Evolutionary conservation across 1,284 basidiomycete genomes (phyloP).

Genomic region (Sphaerobolus stellatus): DNA sequence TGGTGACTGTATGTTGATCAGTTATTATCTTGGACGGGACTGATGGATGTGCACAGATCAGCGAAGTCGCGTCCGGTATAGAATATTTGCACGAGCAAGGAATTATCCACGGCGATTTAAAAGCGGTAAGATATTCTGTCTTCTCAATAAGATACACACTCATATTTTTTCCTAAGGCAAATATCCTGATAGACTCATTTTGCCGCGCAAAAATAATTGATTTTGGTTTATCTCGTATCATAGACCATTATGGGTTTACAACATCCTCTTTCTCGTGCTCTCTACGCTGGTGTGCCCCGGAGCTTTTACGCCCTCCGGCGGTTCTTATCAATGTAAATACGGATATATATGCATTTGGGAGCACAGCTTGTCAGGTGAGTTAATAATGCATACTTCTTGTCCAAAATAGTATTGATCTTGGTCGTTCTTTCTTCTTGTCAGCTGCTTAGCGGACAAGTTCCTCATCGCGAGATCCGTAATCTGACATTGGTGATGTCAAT

Average conservation of each 20-base stretch:
- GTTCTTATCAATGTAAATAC: not conserved
- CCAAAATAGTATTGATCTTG: no score
- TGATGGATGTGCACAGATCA: not conserved
- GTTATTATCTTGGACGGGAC: not conserved
- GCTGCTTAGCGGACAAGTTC: not conserved
- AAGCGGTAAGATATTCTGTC: conserved; percentile 22
- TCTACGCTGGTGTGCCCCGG: conserved; percentile 4
- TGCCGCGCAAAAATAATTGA: conserved; percentile 1
- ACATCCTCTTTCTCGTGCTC: not conserved
- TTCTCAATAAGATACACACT: not conserved
- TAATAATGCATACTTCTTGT: no score
- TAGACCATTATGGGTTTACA: not conserved
- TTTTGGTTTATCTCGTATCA: conserved; percentile 1
- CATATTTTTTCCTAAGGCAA: not conserved
- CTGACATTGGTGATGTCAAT: not conserved
- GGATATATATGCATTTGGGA: conserved; percentile 7
- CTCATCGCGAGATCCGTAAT: not conserved
- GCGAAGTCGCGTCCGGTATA: conserved; percentile 18
- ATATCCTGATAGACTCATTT: not conserved
- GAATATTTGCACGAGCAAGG: conserved; percentile 25
- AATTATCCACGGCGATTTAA: conserved; percentile 50
- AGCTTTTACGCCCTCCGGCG: not conserved
- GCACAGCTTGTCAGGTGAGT: not conserved
- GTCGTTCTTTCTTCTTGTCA: no score
- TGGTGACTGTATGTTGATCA: not conserved